Conservation (phyloP, 768 basidiomycete species). For the Leccinum subtestaceum region DNA sequence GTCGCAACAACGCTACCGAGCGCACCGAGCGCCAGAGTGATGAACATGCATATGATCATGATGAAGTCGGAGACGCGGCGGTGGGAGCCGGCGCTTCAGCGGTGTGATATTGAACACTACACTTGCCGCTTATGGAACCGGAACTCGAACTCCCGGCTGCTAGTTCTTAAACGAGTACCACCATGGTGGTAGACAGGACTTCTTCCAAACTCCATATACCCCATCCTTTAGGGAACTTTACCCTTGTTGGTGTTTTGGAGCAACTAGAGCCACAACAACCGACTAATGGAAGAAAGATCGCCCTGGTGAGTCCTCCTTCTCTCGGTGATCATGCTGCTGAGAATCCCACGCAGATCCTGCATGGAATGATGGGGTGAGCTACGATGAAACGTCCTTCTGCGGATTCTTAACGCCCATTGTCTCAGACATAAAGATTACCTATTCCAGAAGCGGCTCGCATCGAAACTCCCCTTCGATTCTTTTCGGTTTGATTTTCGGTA, state of each 20-base stretch:
- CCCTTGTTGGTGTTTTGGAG: constrained; percentile 60
- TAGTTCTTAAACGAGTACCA: constrained; percentile 10
- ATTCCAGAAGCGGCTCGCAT: constrained; percentile 71
- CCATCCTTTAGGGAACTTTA: constrained; percentile 44
- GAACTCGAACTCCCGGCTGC: background rate
- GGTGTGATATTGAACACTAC: constrained; percentile 16
- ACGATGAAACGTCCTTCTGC: background rate
- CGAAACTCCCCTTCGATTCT: constrained; percentile 66
- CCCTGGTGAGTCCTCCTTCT: constrained; percentile 48
- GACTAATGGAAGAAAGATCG: constrained; percentile 59
- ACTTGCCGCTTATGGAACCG: constrained; percentile 25
- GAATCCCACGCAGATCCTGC: constrained; percentile 56
- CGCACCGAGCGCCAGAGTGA: constrained; percentile 1
- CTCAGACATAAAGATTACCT: constrained; percentile 82
- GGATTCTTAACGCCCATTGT: background rate
- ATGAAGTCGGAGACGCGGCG: background rate
- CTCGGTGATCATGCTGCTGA: constrained; percentile 11
- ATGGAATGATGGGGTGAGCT: constrained; percentile 74
- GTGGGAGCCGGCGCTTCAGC: background rate
- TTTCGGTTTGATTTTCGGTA: constrained; percentile 88
- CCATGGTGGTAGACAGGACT: constrained; percentile 21
- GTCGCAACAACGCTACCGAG: constrained; percentile 5
- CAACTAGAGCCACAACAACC: constrained; percentile 49
- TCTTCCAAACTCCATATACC: constrained; percentile 55
- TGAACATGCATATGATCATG: constrained; percentile 16